Base-by-base conservation (phyloP, 1,284 basidiomycete genomes). In the Ganoderma boninense region DNA sequence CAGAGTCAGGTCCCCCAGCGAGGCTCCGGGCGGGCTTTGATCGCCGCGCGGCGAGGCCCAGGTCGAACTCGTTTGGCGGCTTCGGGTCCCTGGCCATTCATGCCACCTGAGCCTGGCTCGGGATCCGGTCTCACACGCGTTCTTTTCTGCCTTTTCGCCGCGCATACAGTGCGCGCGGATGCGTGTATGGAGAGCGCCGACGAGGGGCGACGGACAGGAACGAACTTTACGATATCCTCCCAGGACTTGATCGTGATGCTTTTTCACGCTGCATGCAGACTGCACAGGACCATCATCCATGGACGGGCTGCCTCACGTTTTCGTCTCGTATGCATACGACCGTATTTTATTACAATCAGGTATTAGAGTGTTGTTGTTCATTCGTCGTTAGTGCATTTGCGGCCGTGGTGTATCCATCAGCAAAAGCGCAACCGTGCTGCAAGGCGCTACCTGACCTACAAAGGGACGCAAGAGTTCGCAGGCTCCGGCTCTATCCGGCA, bases 41-140 rank as follows among this genome's bases (percentile, higher is more conserved):
- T 29, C 67, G 67, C 20, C 67, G 56, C 35, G 63, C 23, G 11
- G 57, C 67, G 43, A 56, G 67, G 57, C 67, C 67, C 14, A 63
- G 67, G 35, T 68, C 67, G 16, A 68, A 61, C 44, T 68, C 67
- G 57, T 68, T 68, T 23, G 63, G 67, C n/a, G 67, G 67, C 43
- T 68, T 69, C 38, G 40, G 64, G 40, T 56, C 61, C 23, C 57
- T 61, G 59, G 32, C 43, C 32, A 44, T 43, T 38, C 61, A 62
- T 62, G 60, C 14, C n/a, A 16, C 60, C 2, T 62, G 60, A 42
- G 35, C 29, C 10, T 29, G 49, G 11, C 13, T 54, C 49, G 49
- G 49, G 23, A 26, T 29, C 49, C 49, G 23, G 49, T 54, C 23
- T 4, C 49, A 54, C 49, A 23, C 49, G 49, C 4, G 14, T 23